phyloP scores from a whole-genome alignment of 306 rosid genomes.

The Quercus aquifolioides region DNA sequence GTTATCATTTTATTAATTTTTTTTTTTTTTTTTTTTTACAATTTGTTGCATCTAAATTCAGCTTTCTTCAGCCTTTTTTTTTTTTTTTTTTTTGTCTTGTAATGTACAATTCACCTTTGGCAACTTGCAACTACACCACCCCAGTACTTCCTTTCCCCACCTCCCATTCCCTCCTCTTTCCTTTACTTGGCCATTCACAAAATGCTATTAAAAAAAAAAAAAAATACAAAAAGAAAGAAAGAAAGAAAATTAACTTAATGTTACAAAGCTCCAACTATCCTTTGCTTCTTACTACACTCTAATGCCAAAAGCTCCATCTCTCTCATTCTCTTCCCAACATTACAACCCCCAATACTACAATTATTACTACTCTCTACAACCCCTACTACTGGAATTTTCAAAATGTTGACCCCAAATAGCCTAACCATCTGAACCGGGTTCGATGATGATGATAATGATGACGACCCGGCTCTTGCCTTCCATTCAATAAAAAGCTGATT shows the following conservation, averaged over 20 bases:
- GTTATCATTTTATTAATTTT: constrained; percentile 5
- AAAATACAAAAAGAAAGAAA: neutral
- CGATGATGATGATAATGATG: constrained; percentile 24
- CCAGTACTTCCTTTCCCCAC: neutral
- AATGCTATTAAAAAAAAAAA: constrained; percentile 8
- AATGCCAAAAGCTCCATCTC: constrained; percentile 63
- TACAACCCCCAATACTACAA: constrained; percentile 33
- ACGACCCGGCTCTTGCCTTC: constrained; percentile 37
- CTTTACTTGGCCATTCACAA: constrained; percentile 28
- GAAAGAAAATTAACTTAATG: neutral
- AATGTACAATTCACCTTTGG: constrained; percentile 48
- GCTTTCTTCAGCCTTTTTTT: constrained; percentile 28
- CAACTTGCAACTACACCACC: constrained; percentile 48
- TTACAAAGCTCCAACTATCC: constrained; percentile 87
- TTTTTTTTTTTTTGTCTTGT: constrained; percentile 9
- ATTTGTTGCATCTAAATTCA: constrained; percentile 40
- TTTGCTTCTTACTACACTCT: constrained; percentile 76
- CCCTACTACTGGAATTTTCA: constrained; percentile 50
- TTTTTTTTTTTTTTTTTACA: constrained; percentile 16
- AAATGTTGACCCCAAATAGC: constrained; percentile 88
- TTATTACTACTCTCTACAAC: constrained; percentile 4
- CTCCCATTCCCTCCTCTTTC: neutral
- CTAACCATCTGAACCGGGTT: constrained; percentile 59
- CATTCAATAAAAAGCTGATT: constrained; percentile 75
- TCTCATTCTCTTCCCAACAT: constrained; percentile 54